Conservation (phyloP, 1,139 yeast genomes). For the Wickerhamomyces sp. region DNA sequence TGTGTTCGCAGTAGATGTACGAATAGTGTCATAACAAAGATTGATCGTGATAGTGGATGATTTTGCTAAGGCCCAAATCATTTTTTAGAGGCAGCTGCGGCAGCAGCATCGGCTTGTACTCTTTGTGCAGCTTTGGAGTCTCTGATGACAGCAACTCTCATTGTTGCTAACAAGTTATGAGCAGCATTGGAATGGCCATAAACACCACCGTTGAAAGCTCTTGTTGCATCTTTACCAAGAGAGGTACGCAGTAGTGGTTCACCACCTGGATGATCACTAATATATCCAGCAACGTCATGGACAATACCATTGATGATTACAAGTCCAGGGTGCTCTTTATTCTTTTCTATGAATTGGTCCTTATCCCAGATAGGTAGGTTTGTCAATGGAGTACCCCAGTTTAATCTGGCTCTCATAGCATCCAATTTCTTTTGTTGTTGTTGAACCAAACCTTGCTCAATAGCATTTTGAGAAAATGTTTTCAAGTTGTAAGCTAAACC, state of each 20-base stretch:
- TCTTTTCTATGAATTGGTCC: conserved; percentile 68
- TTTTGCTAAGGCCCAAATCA: too few relatives aligned
- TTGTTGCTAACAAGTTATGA: conserved; percentile 88
- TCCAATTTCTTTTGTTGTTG: conserved; percentile 96
- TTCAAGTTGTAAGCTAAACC: conserved; percentile 91
- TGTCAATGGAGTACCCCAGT: conserved; percentile 90
- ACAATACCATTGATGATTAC: conserved; percentile 91
- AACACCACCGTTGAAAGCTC: conserved; percentile 97
- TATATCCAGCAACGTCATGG: conserved; percentile 81
- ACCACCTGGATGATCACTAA: conserved; percentile 98
- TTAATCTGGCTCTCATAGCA: conserved; percentile 66
- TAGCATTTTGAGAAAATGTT: conserved; percentile 91
- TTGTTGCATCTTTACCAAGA: conserved; percentile 93
- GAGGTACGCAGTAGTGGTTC: conserved; percentile 81
- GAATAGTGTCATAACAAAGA: not conserved
- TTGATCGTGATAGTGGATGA: too few relatives aligned
- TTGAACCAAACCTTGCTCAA: conserved; percentile 92
- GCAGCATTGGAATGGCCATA: conserved; percentile 97
- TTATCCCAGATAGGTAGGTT: conserved; percentile 91
- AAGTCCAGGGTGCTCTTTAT: conserved; percentile 53
- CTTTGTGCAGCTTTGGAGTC: conserved; percentile 33
- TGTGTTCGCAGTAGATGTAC: too few relatives aligned
- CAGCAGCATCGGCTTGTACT: conserved; percentile 15
- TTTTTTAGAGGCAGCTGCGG: conserved; percentile 11
- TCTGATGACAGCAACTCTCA: conserved; percentile 91